phyloP scores from a whole-genome alignment of 164 flowering plant genomes.

The Echeveria elegans region DNA sequence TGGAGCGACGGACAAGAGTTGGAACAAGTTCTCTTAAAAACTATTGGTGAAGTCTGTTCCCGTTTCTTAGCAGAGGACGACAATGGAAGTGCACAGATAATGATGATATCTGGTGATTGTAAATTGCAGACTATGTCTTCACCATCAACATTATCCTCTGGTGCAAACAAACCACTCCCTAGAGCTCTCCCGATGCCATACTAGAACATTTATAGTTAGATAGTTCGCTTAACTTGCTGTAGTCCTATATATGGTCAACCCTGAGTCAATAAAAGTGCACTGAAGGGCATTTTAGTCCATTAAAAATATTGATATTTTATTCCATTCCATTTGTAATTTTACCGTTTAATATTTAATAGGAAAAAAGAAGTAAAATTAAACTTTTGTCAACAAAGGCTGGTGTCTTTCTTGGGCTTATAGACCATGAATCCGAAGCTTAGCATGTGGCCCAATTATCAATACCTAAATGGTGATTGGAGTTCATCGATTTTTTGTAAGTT shows the following conservation, averaged over 20 bases:
- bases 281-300: background rate
- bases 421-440: too few relatives aligned
- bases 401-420: too few relatives aligned
- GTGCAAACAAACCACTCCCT: background rate
- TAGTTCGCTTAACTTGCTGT: background rate
- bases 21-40: constrained; percentile 35
- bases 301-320: background rate
- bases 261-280: background rate
- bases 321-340: too few relatives aligned
- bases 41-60: background rate
- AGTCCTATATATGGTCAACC: background rate
- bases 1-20: constrained; percentile 34
- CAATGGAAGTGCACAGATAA: too few relatives aligned
- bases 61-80: background rate
- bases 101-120: background rate
- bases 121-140: background rate
- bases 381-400: too few relatives aligned
- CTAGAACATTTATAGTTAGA: background rate
- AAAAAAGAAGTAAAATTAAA: too few relatives aligned
- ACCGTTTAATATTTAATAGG: too few relatives aligned
- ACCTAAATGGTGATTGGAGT: too few relatives aligned
- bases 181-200: background rate
- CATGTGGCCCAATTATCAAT: too few relatives aligned
- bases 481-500: too few relatives aligned
- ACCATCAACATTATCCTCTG: background rate